Conservation (phyloP, 148 eudicot genomes). For the Euryodendron excelsum region DNA sequence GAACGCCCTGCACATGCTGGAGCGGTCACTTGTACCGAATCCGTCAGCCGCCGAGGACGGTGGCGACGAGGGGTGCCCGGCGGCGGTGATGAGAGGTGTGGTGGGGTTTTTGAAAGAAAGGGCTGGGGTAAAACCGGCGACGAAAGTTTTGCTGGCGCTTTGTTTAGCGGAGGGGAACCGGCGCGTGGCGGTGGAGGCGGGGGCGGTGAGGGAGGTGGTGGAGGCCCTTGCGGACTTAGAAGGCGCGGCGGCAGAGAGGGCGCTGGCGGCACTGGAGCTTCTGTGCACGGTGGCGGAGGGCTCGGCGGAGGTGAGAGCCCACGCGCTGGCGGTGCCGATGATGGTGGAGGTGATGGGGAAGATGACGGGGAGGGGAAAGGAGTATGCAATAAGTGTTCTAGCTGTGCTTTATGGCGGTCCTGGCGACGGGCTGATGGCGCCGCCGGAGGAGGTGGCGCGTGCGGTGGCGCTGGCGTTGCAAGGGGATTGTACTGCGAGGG, state of each 20-base stretch:
- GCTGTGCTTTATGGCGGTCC: conserved; percentile 51
- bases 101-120: conserved; percentile 36
- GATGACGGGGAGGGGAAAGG: conserved; percentile 73
- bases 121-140: conserved; percentile 49
- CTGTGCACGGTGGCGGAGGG: conserved; percentile 78
- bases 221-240: conserved; percentile 74
- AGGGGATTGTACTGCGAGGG: conserved; percentile 79
- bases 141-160: conserved; percentile 69
- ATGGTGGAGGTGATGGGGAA: conserved; percentile 81
- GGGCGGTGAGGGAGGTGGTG: conserved; percentile 68
- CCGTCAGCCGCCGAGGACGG: conserved; percentile 37
- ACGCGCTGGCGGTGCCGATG: conserved; percentile 88
- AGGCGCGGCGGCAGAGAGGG: conserved; percentile 68
- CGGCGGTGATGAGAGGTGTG: conserved; percentile 54
- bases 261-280: conserved; percentile 74
- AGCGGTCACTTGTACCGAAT: conserved; percentile 63
- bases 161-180: conserved; percentile 68
- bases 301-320: conserved; percentile 67
- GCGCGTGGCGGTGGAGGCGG: conserved; percentile 67
- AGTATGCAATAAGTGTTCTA: conserved; percentile 70
- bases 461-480: conserved; percentile 88
- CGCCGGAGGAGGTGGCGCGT: conserved; percentile 82
- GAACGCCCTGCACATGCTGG: conserved; percentile 60
- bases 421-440: conserved; percentile 44
- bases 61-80: conserved; percentile 40